These are phyloP conservation scores for Aspergillus cristatus DNA, from an alignment of 495 filamentous ascomycete species.

Conservation along the genomic window DNA sequence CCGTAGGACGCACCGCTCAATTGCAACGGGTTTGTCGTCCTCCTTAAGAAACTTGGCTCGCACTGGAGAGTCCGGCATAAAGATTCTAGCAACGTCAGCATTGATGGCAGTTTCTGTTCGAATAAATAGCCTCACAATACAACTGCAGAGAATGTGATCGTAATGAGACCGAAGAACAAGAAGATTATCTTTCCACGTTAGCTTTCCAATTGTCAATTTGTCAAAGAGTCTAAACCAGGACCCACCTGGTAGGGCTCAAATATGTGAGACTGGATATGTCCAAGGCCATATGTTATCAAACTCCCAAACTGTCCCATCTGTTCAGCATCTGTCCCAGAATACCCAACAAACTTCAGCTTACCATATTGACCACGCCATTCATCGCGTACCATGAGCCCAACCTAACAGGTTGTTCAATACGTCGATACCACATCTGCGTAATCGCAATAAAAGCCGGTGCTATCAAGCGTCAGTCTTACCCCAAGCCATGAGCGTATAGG, in stretches of 20 bases:
- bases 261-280: constrained; percentile 43
- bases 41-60: constrained; percentile 49
- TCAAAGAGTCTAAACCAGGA: background rate
- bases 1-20: constrained; percentile 38
- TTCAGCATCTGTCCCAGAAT: too few species aligned
- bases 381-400: constrained; percentile 54
- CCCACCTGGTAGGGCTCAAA: constrained; percentile 48
- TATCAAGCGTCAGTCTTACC: constrained; percentile 7
- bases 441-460: constrained; percentile 52
- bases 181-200: constrained; percentile 38
- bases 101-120: background rate
- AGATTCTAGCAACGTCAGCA: constrained; percentile 17
- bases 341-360: too few species aligned
- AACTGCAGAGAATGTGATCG: constrained; percentile 36
- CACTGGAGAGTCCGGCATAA: constrained; percentile 53
- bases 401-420: constrained; percentile 49
- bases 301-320: constrained; percentile 35
- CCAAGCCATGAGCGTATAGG: background rate
- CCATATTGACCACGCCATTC: constrained; percentile 48
- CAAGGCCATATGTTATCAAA: constrained; percentile 49
- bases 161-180: constrained; percentile 45
- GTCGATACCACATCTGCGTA: constrained; percentile 55
- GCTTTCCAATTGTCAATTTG: constrained; percentile 4
- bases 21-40: constrained; percentile 50
- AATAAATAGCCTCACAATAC: constrained; percentile 30